Conservation (phyloP, 2,329 filamentous ascomycete species). For the Zymoseptoria passerinii region DNA sequence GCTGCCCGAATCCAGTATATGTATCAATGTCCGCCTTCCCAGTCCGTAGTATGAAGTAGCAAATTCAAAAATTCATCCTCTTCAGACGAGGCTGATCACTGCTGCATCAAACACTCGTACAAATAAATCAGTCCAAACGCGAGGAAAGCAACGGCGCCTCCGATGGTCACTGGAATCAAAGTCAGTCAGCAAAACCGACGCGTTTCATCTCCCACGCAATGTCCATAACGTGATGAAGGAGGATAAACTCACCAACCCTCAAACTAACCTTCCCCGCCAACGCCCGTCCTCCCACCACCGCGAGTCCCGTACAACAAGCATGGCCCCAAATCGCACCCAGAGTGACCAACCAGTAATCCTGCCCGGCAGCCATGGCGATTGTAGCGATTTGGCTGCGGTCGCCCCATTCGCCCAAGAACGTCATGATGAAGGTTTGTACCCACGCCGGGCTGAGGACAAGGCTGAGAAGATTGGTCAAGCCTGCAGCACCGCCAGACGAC, state of each 20-base stretch:
- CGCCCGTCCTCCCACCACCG: constrained; percentile 83
- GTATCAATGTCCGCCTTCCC: neutral
- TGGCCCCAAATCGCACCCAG: constrained; percentile 80
- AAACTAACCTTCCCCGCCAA: constrained; percentile 92
- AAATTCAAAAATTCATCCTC: neutral
- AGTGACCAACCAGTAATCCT: constrained; percentile 99
- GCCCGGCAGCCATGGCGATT: constrained; percentile 95
- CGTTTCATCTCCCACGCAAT: neutral
- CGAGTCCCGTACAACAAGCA: constrained; percentile 79
- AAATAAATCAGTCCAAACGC: constrained; percentile 89
- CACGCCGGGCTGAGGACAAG: constrained; percentile 88
- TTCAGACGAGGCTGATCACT: neutral
- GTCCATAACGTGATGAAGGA: neutral
- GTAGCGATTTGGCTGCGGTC: constrained; percentile 97
- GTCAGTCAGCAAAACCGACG: neutral
- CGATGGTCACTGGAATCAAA: constrained; percentile 64
- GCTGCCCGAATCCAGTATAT: neutral
- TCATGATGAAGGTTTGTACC: constrained; percentile 99
- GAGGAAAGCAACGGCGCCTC: constrained; percentile 83
- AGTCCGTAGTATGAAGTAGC: too few relatives aligned
- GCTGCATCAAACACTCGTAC: constrained; percentile 48
- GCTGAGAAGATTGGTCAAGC: constrained; percentile 77
- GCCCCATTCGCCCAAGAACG: constrained; percentile 96
- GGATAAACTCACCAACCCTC: constrained; percentile 70
- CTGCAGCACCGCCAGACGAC: constrained; percentile 44